phyloP scores from a whole-genome alignment of 2,329 filamentous ascomycete species.

The Arthrobotrys conoides region DNA sequence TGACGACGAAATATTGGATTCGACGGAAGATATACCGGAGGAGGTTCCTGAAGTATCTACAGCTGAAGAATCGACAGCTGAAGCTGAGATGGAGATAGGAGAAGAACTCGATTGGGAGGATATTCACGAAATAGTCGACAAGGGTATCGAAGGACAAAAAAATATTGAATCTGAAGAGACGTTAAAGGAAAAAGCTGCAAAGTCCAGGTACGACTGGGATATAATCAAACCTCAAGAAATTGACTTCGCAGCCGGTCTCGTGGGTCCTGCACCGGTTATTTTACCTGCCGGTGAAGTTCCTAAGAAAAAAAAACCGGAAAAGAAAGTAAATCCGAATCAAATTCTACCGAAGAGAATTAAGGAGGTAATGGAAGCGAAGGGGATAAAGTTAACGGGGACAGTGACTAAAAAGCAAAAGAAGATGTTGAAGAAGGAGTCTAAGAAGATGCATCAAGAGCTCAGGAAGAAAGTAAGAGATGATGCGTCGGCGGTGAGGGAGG shows the following conservation, averaged over 20 bases:
- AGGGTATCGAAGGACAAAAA: neutral
- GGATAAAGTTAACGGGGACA: neutral
- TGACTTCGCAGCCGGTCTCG: neutral
- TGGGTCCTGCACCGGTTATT: neutral
- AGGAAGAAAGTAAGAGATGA: slow-evolving; percentile 50
- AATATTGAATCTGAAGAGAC: neutral
- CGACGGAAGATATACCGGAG: neutral
- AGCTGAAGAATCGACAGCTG: neutral
- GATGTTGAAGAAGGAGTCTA: slow-evolving; percentile 29
- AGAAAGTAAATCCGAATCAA: neutral
- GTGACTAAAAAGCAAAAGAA: slow-evolving; percentile 44
- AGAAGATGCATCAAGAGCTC: slow-evolving; percentile 11
- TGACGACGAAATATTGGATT: neutral
- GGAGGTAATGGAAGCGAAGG: neutral
- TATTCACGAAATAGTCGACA: neutral
- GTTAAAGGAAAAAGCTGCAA: neutral
- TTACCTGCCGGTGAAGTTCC: neutral
- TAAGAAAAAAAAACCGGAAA: neutral
- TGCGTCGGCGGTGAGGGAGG: neutral
- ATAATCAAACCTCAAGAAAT: slow-evolving; percentile 6
- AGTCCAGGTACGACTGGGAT: slow-evolving; percentile 8
- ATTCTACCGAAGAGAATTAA: neutral
- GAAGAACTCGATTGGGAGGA: slow-evolving; percentile 12
- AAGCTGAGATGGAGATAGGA: neutral
- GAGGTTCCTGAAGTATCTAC: neutral